Evolutionary conservation across 345 rosid species (phyloP), one percentile per base, ranked within the genome.

Genomic region (Hibiscus mutabilis): DNA sequence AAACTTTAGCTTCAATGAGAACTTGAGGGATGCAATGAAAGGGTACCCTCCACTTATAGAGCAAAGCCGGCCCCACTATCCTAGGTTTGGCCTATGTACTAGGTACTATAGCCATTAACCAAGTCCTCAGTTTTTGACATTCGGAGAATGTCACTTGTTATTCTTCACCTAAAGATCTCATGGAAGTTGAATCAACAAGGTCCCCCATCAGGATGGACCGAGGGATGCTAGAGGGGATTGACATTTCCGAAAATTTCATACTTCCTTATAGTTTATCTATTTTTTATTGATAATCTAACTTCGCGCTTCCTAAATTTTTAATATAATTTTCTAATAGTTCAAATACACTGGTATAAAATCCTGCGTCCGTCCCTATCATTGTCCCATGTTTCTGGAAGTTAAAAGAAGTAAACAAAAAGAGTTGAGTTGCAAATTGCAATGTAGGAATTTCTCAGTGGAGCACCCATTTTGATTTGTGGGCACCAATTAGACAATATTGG

Each of bases 361-460:
- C 5, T 31, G 6, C 5, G 5, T 31, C 35, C 35, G 35, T 31
- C n/a, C n/a, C n/a, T n/a, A n/a, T n/a, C 35, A 3, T 27, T 27
- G 31, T 27, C 31, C 80, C 82, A 74, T 77, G 77, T 74, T 64
- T 66, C 22, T 51, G 73, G 73, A 59, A 76, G 70, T 71, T 60
- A 77, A 68, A 51, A 79, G 31, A 22, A 18, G 14, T 31, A 35
- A 8, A 6, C 0, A 29, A 31, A 2, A 61, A 47, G 67, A 37
- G 19, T 56, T 19, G 19, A 3, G 56, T 60, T 59, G 24, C n/a
- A 60, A 51, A 16, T 68, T 59, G 24, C n/a, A 49, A 51, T 29
- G 16, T 18, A 13, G 33, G 69, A 65, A 40, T 6, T 66, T 56
- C 25, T 13, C 42, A 77, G 76, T 77, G 83, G 80, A 61, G 66